Conservation (phyloP, 768 basidiomycete species). For the Lactifluus subvellereus region DNA sequence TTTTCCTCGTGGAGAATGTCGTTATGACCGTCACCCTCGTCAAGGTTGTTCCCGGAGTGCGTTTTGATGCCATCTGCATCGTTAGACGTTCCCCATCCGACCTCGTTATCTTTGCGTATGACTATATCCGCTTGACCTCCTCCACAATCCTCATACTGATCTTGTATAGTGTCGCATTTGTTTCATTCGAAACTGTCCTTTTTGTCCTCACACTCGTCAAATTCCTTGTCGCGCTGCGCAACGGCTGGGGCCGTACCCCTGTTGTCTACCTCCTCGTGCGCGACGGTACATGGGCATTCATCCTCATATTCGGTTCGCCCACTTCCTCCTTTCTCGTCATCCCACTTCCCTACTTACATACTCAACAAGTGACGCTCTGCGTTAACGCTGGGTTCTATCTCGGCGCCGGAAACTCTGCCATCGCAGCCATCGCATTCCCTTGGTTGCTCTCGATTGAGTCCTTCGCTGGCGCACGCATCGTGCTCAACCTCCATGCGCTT, state of each 20-base stretch:
- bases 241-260: constrained; percentile 25
- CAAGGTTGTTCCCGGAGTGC: constrained; percentile 4
- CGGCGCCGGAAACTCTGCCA: constrained; percentile 2
- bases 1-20: constrained; percentile 18
- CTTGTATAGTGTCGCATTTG: constrained; percentile 24
- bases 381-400: constrained; percentile 21
- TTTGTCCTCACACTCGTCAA: constrained; percentile 27
- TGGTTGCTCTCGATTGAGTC: constrained; percentile 19
- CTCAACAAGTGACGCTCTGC: constrained; percentile 12
- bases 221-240: constrained; percentile 22
- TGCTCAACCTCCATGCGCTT: constrained; percentile 15
- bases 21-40: constrained; percentile 17
- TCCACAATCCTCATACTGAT: neutral
- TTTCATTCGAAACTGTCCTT: constrained; percentile 27
- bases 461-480: constrained; percentile 11
- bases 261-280: constrained; percentile 26
- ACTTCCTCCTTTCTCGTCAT: neutral
- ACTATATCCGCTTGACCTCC: neutral
- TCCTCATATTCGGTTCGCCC: constrained; percentile 27
- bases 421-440: constrained; percentile 14
- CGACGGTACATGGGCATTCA: constrained; percentile 29
- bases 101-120: constrained; percentile 20
- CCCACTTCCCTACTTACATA: neutral
- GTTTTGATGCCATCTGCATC: constrained; percentile 14
- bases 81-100: constrained; percentile 12